A percentile compares a stretch with the other conserved stretches of the same genome.
These are phyloP conservation scores for Tetrapisispora pingtungensis DNA, from an alignment of 805 yeast species.

Conservation along the genomic window DNA sequence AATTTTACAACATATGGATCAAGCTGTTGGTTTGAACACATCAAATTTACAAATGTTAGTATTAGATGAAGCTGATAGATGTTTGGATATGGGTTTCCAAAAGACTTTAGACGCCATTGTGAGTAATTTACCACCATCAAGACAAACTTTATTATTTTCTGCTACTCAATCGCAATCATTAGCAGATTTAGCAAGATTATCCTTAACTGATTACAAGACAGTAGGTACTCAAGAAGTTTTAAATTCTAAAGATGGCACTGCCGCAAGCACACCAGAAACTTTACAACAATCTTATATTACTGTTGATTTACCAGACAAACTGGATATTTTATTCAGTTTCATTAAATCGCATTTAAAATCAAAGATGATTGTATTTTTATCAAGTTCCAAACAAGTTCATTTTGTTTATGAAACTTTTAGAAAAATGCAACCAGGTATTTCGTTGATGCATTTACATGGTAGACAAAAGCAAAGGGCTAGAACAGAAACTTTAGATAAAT, in stretches of 20 bases:
- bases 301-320: constrained; percentile 65
- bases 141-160: constrained; percentile 78
- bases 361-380: constrained; percentile 73
- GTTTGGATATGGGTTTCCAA: constrained; percentile 88
- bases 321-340: constrained; percentile 79
- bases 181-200: constrained; percentile 70
- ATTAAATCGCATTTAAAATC: constrained; percentile 70
- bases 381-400: constrained; percentile 87
- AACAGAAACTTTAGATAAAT: constrained; percentile 69
- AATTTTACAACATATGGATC: constrained; percentile 81
- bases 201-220: constrained; percentile 34
- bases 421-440: constrained; percentile 84
- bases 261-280: constrained; percentile 63
- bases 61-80: constrained; percentile 86
- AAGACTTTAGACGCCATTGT: constrained; percentile 73
- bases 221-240: constrained; percentile 41
- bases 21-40: constrained; percentile 69
- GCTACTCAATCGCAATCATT: constrained; percentile 86
- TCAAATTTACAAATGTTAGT: constrained; percentile 69
- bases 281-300: constrained; percentile 76
- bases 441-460: constrained; percentile 76
- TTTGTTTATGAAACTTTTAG: constrained; percentile 80
- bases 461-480: constrained; percentile 86
- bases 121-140: constrained; percentile 61
- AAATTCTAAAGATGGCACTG: constrained; percentile 50